Evolutionary conservation across 768 basidiomycete genomes (phyloP), one percentile per base, ranked within the genome.

Genomic region (Termitomyces sp.): DNA sequence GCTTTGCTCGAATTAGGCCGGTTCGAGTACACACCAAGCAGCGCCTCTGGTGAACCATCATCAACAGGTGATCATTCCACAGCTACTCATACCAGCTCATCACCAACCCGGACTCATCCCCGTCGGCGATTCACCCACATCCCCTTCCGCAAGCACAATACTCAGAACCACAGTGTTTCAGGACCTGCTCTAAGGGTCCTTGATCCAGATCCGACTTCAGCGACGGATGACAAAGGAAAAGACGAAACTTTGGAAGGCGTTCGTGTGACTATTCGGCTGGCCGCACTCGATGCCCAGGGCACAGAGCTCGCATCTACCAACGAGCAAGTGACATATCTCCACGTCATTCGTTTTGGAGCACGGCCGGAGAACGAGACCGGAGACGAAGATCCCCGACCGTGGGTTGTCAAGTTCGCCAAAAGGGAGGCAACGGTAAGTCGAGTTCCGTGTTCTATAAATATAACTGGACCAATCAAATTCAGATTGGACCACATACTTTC

Each of bases 401-500:
- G 93, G 93, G 86, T 95, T 20, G 91, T 96, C 69, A 91, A 88
- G 68, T 95, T 98, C 41, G 87, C 95, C 58, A 91, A 94, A 70
- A 83, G 95, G 46, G 95, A 98, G 71, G 95, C 95, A 34, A 87
- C 87, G 56, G 87, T 87, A 49, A 61, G 81, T 55, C 3, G 37
- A 55, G 60, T 58, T 49, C 54, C 55, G 50, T 47, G 50, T 18
- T 47, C 47, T 42, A 49, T 45, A 37, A 51, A 22, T 61, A 50
- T 3, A 34, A 22, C 52, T 61, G 15, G 15, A 52, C 37, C 8
- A 54, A 47, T 20, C 1, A 50, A n/a, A 57, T 31, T 15, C 60
- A 90, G 87, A 97, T 98, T 67, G 95, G 95, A 3, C 81, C 88
- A 6, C 93, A 95, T 68, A 93, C 93, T 0, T 98, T 98, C 85